A percentile compares a stretch with the other conserved stretches of the same genome.
phyloP scores from a whole-genome alignment of 2,329 filamentous ascomycete genomes.

The Phialocephala subalpina region DNA sequence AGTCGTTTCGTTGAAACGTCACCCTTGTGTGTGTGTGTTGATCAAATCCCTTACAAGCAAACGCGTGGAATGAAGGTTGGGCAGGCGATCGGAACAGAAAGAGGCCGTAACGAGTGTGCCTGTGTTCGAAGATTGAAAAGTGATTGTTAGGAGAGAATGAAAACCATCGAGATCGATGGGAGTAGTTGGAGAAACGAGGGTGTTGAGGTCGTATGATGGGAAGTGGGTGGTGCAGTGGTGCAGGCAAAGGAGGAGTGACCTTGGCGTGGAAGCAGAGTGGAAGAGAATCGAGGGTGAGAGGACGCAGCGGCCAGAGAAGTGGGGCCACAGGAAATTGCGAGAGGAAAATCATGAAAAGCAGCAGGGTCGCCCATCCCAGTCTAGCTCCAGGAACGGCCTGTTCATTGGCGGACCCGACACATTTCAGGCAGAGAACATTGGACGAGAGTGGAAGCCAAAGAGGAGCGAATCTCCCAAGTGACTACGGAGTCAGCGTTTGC shows the following conservation, averaged over 20 bases:
- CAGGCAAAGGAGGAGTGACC: neutral
- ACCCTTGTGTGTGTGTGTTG: slow-evolving; percentile 17
- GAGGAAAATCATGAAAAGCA: neutral
- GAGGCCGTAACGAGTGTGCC: slow-evolving; percentile 35
- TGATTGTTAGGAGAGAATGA: slow-evolving; percentile 26
- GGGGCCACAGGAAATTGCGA: slow-evolving; percentile 4
- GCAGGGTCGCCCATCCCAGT: neutral
- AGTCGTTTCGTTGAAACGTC: slow-evolving; percentile 29
- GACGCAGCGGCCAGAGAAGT: neutral
- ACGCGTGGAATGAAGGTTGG: slow-evolving; percentile 18
- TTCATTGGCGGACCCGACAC: neutral
- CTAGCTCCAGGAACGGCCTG: neutral
- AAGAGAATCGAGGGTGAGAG: neutral
- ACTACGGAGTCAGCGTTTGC: neutral
- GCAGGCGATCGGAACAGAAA: slow-evolving; percentile 11
- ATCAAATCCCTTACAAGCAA: slow-evolving; percentile 7
- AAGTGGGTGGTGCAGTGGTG: neutral
- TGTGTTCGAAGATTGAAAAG: slow-evolving; percentile 12
- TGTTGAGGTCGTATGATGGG: neutral
- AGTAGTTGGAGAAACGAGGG: slow-evolving; percentile 10
- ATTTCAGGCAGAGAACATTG: neutral
- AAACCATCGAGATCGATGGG: slow-evolving; percentile 28
- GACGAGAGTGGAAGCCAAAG: neutral
- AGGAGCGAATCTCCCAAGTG: neutral
- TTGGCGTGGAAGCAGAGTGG: neutral